Conservation (phyloP, 2,329 filamentous ascomycete species). For the Hymenoscyphus occultus region DNA sequence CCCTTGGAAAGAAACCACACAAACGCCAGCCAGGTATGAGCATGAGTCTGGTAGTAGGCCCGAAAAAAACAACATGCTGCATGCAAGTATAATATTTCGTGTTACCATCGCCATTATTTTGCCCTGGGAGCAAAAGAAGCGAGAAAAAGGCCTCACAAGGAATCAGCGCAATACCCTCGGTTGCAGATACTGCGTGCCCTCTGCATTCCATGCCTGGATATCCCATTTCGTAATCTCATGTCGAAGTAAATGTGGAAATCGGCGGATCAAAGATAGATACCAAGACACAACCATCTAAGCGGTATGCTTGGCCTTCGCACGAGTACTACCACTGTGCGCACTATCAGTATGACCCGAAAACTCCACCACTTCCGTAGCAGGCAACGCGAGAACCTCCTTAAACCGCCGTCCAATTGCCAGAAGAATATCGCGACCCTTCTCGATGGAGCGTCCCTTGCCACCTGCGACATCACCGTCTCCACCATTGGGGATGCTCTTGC, state of each 20-base stretch:
- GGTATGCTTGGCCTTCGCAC: constrained; percentile 90
- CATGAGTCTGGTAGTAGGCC: too few species aligned
- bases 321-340: constrained; percentile 86
- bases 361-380: constrained; percentile 74
- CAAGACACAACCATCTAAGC: constrained; percentile 54
- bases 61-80: too few species aligned
- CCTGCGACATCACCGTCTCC: constrained; percentile 70
- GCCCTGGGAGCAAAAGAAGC: background rate
- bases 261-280: background rate
- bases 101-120: background rate
- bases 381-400: constrained; percentile 86
- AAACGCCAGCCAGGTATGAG: too few species aligned
- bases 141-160: background rate
- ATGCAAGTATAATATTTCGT: background rate
- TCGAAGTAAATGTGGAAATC: background rate
- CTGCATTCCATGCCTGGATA: background rate
- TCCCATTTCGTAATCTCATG: background rate
- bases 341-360: constrained; percentile 97
- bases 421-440: constrained; percentile 84
- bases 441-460: constrained; percentile 71
- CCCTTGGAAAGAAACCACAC: too few species aligned
- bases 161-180: constrained; percentile 7
- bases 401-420: constrained; percentile 82
- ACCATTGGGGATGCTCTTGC: constrained; percentile 75
- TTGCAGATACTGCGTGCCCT: background rate